These are phyloP conservation scores for Nasturtium officinale DNA, from an alignment of 345 rosid species.

Conservation along the genomic window DNA sequence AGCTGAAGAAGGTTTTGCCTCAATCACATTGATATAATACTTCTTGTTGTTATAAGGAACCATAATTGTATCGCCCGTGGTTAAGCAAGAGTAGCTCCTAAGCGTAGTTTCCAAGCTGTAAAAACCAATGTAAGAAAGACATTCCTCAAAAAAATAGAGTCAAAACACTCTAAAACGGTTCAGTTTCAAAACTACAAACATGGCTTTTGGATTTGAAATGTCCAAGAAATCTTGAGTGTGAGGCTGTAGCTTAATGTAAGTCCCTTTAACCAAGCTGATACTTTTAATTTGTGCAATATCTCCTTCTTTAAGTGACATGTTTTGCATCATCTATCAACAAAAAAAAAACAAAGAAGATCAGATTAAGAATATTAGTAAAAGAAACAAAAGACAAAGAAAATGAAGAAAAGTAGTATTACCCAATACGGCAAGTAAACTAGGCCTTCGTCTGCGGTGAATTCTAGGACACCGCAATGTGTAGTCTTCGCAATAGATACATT, in stretches of 20 bases:
- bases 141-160: neutral
- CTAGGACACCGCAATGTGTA: conserved; percentile 69
- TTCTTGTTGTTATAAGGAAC: conserved; percentile 67
- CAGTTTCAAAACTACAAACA: conserved; percentile 46
- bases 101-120: conserved; percentile 73
- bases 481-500: conserved; percentile 48
- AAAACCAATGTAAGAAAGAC: neutral
- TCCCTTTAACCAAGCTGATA: conserved; percentile 59
- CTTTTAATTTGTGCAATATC: conserved; percentile 53
- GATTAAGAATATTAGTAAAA: neutral
- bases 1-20: conserved; percentile 64
- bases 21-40: conserved; percentile 63
- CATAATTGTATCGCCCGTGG: conserved; percentile 66
- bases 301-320: conserved; percentile 70
- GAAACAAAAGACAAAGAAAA: neutral
- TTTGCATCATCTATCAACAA: conserved; percentile 65
- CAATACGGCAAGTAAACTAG: conserved; percentile 62
- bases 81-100: conserved; percentile 74
- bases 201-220: conserved; percentile 70
- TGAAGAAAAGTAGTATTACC: conserved; percentile 45
- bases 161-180: neutral
- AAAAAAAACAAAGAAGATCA: neutral
- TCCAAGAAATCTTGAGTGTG: conserved; percentile 68
- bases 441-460: conserved; percentile 72
- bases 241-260: conserved; percentile 67